Evolutionary conservation across 23 red algal species (phyloP), one percentile per base, ranked within the genome.

Genomic region (Gracilaria domingensis): DNA sequence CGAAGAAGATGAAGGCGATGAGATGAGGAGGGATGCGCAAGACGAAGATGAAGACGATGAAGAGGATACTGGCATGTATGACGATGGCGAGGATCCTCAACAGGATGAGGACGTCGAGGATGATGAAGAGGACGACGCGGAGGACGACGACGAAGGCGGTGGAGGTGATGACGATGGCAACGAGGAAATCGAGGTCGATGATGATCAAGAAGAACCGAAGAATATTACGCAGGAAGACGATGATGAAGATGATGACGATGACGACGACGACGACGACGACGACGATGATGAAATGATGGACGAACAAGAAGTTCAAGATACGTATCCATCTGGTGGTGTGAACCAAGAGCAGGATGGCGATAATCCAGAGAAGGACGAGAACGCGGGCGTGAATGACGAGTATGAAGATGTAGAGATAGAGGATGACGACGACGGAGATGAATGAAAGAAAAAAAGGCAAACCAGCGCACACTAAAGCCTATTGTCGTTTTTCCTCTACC

Each of bases 281-380:
- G 79, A 65, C 1, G 79, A 82, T 82, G 79, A 82, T 20, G 84
- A 87, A 36, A 87, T 87, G 84, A 87, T 87, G 84, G 84, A 87
- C 0, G 65, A 71, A 21, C 62, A 75, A 21, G 84, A 87, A 25
- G 45, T 25, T 28, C 72, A 50, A 77, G 72, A 77, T 23, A 14
- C 16, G 12, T 66, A 42, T 37, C 84, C 66, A 53, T 53, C 84
- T 47, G 47, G 32, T 26, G 48, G 45, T 76, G 77, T 76, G 12
- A 14, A 50, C 2, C 64, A 64, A 75, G 84, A 87, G 29, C n/a
- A 61, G 12, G 67, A 76, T 44, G 60, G 30, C 6, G 64, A 37
- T 36, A 69, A 34, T 57, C 64, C 56, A 32, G 55, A 69, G 13
- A 33, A 89, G 17, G 87, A 90, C n/a, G 72, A 90, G 18, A 57